Evolutionary conservation across 2,329 filamentous ascomycete genomes (phyloP).

Genomic region (Sporothrix humicola): DNA sequence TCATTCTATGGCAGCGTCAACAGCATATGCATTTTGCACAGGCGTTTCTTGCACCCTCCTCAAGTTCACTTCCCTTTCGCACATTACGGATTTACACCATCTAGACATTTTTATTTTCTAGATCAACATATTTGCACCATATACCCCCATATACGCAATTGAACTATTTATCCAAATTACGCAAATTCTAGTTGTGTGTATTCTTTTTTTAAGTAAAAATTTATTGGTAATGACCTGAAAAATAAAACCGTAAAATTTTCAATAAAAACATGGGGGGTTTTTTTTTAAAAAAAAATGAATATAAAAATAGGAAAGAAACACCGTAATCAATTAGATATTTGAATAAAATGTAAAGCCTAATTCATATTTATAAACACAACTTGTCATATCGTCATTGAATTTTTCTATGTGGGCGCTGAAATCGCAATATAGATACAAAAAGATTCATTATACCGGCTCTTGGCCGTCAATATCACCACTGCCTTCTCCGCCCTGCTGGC

Average conservation of each 20-base stretch:
- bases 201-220: background rate
- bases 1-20: background rate
- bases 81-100: background rate
- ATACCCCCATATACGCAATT: slow-evolving; percentile 7
- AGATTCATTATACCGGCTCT: background rate
- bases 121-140: slow-evolving; percentile 3
- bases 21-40: background rate
- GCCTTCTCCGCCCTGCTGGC: background rate
- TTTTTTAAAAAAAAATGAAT: background rate
- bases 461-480: background rate
- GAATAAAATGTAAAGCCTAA: background rate
- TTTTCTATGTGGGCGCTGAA: slow-evolving; percentile 15
- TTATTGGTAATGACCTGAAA: background rate
- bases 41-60: background rate
- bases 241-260: background rate
- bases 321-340: too few species aligned
- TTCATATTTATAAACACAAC: background rate
- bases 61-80: slow-evolving; percentile 20
- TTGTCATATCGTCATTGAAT: slow-evolving; percentile 18
- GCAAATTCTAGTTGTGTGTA: too few species aligned
- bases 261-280: too few species aligned
- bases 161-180: background rate
- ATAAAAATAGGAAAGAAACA: too few species aligned
- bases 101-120: background rate
- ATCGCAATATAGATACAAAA: background rate